These are phyloP conservation scores for Apiotrichum gracile DNA, from an alignment of 1,284 basidiomycete species.

Conservation along the genomic window DNA sequence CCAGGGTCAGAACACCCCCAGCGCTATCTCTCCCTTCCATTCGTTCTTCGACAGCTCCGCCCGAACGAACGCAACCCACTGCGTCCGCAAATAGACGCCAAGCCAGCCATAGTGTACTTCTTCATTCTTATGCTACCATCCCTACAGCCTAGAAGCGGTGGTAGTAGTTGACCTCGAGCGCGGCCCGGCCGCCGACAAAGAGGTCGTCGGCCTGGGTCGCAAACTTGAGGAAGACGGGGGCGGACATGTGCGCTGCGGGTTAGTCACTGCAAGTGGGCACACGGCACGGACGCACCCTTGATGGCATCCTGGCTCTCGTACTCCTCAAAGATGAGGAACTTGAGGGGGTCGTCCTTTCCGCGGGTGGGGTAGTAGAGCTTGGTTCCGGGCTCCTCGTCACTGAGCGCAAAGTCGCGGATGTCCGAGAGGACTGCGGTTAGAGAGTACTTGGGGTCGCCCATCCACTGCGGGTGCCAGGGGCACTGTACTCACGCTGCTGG, in stretches of 20 bases:
- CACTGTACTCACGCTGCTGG: constrained; percentile 7
- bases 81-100: too few relatives aligned
- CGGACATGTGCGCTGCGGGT: constrained; percentile 10
- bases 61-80: too few relatives aligned
- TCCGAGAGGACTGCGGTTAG: constrained; percentile 4
- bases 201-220: constrained; percentile 1
- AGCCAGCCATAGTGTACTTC: too few relatives aligned
- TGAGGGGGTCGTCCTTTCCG: constrained; percentile 7
- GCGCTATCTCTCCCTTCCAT: too few relatives aligned
- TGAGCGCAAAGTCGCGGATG: constrained; percentile 5
- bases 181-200: constrained; percentile 4
- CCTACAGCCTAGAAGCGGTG: background rate
- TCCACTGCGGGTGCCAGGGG: background rate
- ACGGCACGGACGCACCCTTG: constrained; percentile 1
- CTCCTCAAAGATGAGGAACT: constrained; percentile 14
- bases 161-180: constrained; percentile 6
- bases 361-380: constrained; percentile 4
- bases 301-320: constrained; percentile 9
- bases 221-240: constrained; percentile 3
- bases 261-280: background rate
- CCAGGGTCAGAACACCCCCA: too few relatives aligned
- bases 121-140: too few relatives aligned
- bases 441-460: background rate
- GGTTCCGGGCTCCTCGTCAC: constrained; percentile 12
- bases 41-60: too few relatives aligned